Evolutionary conservation across 2,329 filamentous ascomycete genomes (phyloP).

Genomic region (Scolecobasidium constrictum): DNA sequence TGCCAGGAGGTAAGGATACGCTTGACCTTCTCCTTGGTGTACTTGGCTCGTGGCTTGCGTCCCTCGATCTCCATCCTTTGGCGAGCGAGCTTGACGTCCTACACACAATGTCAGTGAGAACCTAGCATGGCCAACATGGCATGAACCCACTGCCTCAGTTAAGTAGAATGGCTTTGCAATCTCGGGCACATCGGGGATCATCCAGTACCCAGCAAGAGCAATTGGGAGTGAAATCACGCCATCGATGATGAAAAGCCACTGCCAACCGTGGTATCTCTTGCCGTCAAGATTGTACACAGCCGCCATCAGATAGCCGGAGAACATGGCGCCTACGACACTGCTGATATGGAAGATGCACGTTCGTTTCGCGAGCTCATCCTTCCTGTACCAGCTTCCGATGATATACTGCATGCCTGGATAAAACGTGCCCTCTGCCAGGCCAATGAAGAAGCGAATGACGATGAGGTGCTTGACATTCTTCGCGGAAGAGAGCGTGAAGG

Average conservation of each 20-base stretch:
- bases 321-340: conserved; percentile 33
- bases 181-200: conserved; percentile 39
- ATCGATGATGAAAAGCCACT: conserved; percentile 44
- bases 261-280: conserved; percentile 42
- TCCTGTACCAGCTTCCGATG: conserved; percentile 41
- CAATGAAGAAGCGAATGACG: conserved; percentile 37
- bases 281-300: conserved; percentile 39
- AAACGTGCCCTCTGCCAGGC: conserved; percentile 38
- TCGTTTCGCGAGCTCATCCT: conserved; percentile 40
- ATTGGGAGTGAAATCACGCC: conserved; percentile 43
- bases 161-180: conserved; percentile 40
- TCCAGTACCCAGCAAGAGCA: conserved; percentile 38
- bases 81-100: conserved; percentile 35
- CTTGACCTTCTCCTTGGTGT: conserved; percentile 42
- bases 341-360: conserved; percentile 42
- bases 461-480: conserved; percentile 34
- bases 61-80: conserved; percentile 42
- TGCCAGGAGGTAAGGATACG: conserved; percentile 56
- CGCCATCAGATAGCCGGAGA: conserved; percentile 45
- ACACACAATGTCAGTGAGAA: conserved; percentile 11
- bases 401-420: conserved; percentile 44
- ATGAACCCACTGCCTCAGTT: conserved; percentile 21
- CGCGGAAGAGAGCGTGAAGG: conserved; percentile 31
- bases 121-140: not conserved
- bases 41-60: conserved; percentile 32